phyloP scores from a whole-genome alignment of 2,329 filamentous ascomycete species.

The Trematosphaeria pertusa region DNA sequence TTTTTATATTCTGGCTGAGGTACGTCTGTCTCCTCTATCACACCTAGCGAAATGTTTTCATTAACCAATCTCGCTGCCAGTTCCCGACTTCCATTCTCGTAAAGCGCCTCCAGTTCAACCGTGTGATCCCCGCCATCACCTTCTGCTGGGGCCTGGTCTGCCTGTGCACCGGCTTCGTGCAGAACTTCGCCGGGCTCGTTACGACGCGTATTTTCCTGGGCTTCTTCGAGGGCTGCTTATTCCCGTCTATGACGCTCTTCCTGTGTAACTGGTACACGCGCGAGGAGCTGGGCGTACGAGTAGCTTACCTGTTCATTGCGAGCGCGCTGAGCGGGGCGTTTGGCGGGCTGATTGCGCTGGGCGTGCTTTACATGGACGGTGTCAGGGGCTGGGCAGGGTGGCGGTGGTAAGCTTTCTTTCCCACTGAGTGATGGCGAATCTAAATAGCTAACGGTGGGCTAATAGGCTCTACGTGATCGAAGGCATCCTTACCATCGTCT shows the following conservation, averaged over 20 bases:
- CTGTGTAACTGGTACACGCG: slow-evolving; percentile 41
- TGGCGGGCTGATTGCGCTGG: slow-evolving; percentile 38
- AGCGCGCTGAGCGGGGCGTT: slow-evolving; percentile 35
- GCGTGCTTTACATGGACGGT: slow-evolving; percentile 39
- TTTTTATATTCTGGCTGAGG: slow-evolving; percentile 45
- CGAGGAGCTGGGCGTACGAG: slow-evolving; percentile 37
- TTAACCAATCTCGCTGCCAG: too few relatives aligned
- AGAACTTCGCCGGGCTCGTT: slow-evolving; percentile 28
- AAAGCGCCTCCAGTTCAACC: slow-evolving; percentile 43
- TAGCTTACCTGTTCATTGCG: slow-evolving; percentile 40
- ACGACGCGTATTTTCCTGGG: slow-evolving; percentile 31
- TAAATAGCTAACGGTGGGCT: too few relatives aligned
- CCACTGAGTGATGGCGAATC: too few relatives aligned
- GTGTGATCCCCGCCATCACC: slow-evolving; percentile 37
- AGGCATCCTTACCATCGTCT: slow-evolving; percentile 38
- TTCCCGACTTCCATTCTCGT: slow-evolving; percentile 43
- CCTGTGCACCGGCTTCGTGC: slow-evolving; percentile 33
- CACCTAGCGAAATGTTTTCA: not conserved
- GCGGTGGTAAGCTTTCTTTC: slow-evolving; percentile 39
- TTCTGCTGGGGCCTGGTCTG: slow-evolving; percentile 37
- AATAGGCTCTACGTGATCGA: slow-evolving; percentile 42
- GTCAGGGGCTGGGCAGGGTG: slow-evolving; percentile 31
- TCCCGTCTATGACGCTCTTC: slow-evolving; percentile 41
- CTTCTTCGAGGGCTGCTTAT: slow-evolving; percentile 43
- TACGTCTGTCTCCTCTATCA: slow-evolving; percentile 8